Conservation (phyloP, 176 grass and related monocot genomes). For the Oryza nivara region DNA sequence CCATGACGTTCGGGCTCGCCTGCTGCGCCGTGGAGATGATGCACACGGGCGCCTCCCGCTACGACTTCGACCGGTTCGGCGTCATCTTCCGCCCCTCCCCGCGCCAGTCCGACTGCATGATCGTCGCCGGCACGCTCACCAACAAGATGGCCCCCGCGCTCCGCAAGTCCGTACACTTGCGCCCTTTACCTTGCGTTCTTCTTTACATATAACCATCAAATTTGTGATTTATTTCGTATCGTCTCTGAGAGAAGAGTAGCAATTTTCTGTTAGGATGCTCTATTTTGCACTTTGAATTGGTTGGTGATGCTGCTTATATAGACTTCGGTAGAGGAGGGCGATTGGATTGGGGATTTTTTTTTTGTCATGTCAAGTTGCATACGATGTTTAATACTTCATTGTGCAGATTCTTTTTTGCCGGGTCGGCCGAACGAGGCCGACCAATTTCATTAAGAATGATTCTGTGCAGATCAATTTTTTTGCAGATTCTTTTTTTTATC, state of each 20-base stretch:
- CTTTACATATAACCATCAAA: not conserved
- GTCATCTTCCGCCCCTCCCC: slow-evolving; percentile 61
- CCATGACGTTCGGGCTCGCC: slow-evolving; percentile 62
- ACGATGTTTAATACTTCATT: not conserved
- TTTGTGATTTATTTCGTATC: not conserved
- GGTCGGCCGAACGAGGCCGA: too few species aligned
- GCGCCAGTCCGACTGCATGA: slow-evolving; percentile 70
- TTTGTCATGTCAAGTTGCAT: not conserved
- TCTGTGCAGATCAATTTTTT: too few species aligned
- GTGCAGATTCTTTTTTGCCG: not conserved
- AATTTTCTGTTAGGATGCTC: not conserved
- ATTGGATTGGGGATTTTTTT: not conserved
- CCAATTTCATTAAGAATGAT: too few species aligned
- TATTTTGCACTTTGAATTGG: not conserved
- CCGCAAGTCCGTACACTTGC: slow-evolving; percentile 46
- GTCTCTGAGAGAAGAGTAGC: not conserved
- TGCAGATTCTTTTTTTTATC: not conserved
- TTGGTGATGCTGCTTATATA: not conserved
- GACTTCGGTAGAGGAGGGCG: not conserved
- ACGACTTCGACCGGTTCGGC: slow-evolving; percentile 68
- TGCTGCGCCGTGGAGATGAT: slow-evolving; percentile 75
- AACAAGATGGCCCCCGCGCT: slow-evolving; percentile 76
- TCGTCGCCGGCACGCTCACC: slow-evolving; percentile 61
- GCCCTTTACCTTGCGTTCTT: not conserved
- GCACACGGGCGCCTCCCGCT: slow-evolving; percentile 58